Evolutionary conservation across 164 flowering plant species (phyloP).

Genomic region (Umbellularia californica): DNA sequence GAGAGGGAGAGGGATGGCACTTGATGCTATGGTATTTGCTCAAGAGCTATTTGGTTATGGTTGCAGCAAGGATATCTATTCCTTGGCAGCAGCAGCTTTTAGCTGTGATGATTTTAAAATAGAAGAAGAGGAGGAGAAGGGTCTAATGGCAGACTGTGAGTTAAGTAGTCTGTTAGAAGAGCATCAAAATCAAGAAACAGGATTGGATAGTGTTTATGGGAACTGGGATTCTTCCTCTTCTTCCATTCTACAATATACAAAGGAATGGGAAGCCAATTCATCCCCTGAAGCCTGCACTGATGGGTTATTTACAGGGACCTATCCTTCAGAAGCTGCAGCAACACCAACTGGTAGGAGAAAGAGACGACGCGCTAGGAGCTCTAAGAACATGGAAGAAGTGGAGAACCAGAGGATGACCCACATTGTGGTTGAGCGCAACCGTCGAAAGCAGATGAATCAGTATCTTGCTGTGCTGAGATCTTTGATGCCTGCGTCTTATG

Average conservation of each 20-base stretch:
- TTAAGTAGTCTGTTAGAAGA: conserved; percentile 9
- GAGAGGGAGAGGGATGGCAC: conserved; percentile 42
- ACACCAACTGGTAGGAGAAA: conserved; percentile 20
- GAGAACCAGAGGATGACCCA: conserved; percentile 65
- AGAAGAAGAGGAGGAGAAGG: conserved; percentile 19
- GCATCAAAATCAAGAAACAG: conserved; percentile 3
- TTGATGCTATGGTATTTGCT: conserved; percentile 59
- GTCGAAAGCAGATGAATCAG: conserved; percentile 59
- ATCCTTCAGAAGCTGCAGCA: conserved; percentile 3
- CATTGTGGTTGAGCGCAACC: conserved; percentile 58
- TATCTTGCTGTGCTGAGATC: conserved; percentile 48
- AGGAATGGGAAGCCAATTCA: conserved; percentile 39
- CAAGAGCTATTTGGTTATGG: conserved; percentile 39
- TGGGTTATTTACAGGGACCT: neutral
- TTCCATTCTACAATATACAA: conserved; percentile 24
- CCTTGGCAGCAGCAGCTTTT: conserved; percentile 18
- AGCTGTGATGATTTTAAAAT: conserved; percentile 21
- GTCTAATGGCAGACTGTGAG: neutral
- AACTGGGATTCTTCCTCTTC: conserved; percentile 27
- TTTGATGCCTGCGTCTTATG: conserved; percentile 54
- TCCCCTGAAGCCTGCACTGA: conserved; percentile 7
- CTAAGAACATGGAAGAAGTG: conserved; percentile 51
- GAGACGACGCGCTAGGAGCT: conserved; percentile 32
- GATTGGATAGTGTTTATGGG: conserved; percentile 13
- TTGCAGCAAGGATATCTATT: conserved; percentile 30